Percentiles rank a stretch among this genome's conserved stretches.
Evolutionary conservation across 2,329 filamentous ascomycete species (phyloP).

Genomic region (Sclerotinia subarctica): DNA sequence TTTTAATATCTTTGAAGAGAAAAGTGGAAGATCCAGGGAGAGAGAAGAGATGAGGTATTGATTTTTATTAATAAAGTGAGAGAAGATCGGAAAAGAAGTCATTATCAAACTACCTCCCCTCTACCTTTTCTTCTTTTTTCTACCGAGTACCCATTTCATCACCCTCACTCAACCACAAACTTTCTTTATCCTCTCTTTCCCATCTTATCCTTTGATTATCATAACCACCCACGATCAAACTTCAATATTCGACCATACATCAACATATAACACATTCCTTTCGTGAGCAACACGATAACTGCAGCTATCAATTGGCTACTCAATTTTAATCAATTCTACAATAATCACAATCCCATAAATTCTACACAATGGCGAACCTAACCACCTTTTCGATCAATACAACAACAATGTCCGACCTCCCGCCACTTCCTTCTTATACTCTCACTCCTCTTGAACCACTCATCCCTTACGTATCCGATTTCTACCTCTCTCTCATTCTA

Average conservation of each 20-base stretch:
- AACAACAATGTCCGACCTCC: slow-evolving; percentile 58
- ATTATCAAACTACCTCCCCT: neutral
- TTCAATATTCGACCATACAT: slow-evolving; percentile 17
- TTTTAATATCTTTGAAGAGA: neutral
- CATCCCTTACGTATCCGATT: slow-evolving; percentile 76
- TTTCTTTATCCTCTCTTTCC: slow-evolving; percentile 10
- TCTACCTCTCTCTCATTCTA: slow-evolving; percentile 69
- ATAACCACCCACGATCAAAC: neutral
- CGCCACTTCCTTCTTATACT: slow-evolving; percentile 81
- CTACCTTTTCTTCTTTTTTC: neutral
- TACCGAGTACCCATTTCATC: neutral
- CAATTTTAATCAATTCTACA: slow-evolving; percentile 1
- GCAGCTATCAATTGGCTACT: slow-evolving; percentile 21
- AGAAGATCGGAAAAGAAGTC: neutral
- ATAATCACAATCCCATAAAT: neutral
- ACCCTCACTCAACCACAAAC: neutral
- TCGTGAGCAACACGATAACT: slow-evolving; percentile 39
- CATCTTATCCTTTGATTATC: neutral
- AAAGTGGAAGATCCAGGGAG: neutral
- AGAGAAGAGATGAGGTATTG: neutral
- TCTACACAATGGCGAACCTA: slow-evolving; percentile 46
- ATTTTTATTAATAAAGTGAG: neutral
- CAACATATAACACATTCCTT: slow-evolving; percentile 29
- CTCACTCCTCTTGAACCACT: slow-evolving; percentile 68
- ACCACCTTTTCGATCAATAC: slow-evolving; percentile 40